Percentiles rank a stretch among this genome's conserved stretches.
Evolutionary conservation across 1,284 basidiomycete species (phyloP).

Genomic region (Rhodofomes roseus): DNA sequence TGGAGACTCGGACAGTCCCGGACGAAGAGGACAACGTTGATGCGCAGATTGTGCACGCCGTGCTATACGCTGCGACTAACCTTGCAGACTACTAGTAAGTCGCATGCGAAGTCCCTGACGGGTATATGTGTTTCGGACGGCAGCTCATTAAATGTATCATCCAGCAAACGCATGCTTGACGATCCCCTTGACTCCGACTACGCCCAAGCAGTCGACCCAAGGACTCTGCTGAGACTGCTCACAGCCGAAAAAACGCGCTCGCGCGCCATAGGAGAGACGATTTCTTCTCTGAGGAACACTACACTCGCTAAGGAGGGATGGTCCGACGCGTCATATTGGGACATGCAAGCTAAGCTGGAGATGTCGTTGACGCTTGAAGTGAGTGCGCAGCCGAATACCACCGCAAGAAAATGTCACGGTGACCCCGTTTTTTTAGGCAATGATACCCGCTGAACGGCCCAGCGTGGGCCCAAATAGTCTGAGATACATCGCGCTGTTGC

Average conservation of each 20-base stretch:
- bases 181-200: neutral
- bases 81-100: conserved; percentile 1
- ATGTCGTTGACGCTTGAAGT: neutral
- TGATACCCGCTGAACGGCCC: neutral
- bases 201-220: neutral
- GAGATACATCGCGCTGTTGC: neutral
- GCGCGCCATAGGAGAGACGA: neutral
- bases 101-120: neutral
- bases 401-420: neutral
- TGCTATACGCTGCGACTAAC: neutral
- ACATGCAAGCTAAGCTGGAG: neutral
- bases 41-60: neutral
- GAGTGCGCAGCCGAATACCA: neutral
- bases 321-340: neutral
- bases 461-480: neutral
- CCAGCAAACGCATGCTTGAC: neutral
- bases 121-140: neutral
- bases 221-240: neutral
- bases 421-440: neutral
- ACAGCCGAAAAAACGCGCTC: neutral
- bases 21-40: neutral
- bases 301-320: neutral
- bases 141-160: neutral
- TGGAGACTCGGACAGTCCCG: neutral
- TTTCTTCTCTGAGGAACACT: neutral